These are phyloP conservation scores for Phellopilus nigrolimitatus DNA, from an alignment of 1,284 basidiomycete genomes.

Conservation along the genomic window DNA sequence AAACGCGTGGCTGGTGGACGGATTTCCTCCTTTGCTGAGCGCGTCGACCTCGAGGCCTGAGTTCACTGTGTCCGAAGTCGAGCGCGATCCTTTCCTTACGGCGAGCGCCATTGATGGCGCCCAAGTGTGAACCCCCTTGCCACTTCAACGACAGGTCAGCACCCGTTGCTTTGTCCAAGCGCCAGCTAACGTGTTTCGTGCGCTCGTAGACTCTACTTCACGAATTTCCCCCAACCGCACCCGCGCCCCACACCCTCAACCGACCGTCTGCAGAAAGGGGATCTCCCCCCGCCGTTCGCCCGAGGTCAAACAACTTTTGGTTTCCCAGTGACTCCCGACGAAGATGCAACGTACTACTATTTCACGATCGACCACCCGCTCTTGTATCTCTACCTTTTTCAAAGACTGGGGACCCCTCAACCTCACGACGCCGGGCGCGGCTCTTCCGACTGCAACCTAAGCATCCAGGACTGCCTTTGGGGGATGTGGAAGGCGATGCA, in stretches of 20 bases:
- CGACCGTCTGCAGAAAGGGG: slow-evolving; percentile 43
- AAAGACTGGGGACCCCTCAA: slow-evolving; percentile 94
- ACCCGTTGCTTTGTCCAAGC: background rate
- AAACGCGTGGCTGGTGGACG: background rate
- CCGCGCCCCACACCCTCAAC: slow-evolving; percentile 60
- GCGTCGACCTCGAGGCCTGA: slow-evolving; percentile 1
- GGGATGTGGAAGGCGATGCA: slow-evolving; percentile 94
- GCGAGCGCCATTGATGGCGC: slow-evolving; percentile 35
- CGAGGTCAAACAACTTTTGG: slow-evolving; percentile 45
- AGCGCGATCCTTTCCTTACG: background rate
- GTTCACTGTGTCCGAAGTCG: background rate
- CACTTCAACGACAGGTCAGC: slow-evolving; percentile 68
- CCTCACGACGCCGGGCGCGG: slow-evolving; percentile 94
- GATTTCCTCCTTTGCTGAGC: background rate
- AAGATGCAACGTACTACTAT: slow-evolving; percentile 71
- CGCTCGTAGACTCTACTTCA: slow-evolving; percentile 69
- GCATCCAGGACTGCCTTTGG: slow-evolving; percentile 92
- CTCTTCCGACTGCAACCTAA: slow-evolving; percentile 88
- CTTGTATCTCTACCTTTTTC: slow-evolving; percentile 89
- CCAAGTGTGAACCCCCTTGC: slow-evolving; percentile 68
- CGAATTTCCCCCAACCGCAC: slow-evolving; percentile 69
- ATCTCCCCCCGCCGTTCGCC: slow-evolving; percentile 55
- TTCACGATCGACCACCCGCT: slow-evolving; percentile 91
- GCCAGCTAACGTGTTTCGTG: background rate
- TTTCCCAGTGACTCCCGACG: slow-evolving; percentile 60